phyloP scores from a whole-genome alignment of 208 protist species.

The Crithidia brevicula region DNA sequence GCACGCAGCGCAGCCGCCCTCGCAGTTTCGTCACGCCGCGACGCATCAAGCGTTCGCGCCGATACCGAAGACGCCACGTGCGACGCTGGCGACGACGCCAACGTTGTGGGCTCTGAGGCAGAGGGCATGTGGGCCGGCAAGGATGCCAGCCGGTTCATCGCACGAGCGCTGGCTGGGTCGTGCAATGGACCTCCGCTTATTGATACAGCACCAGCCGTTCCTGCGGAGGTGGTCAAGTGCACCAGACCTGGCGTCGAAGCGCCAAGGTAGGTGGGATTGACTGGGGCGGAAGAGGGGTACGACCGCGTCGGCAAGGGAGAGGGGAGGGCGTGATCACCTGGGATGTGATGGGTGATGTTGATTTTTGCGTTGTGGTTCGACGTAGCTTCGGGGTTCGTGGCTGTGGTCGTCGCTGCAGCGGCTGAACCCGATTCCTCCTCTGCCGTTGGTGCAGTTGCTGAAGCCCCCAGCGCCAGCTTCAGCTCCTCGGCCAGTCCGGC shows the following conservation, averaged over 20 bases:
- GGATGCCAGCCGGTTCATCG: not conserved
- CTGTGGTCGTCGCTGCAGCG: no score
- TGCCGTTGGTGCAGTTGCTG: not conserved
- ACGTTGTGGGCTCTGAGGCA: no score
- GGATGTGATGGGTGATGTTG: not conserved
- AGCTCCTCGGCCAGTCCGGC: constrained; percentile 4
- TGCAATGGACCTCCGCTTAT: no score
- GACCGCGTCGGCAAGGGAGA: not conserved
- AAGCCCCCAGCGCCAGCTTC: not conserved
- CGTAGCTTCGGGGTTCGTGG: not conserved
- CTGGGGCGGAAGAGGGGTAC: constrained; percentile 2
- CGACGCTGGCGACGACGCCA: not conserved
- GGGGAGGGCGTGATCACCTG: not conserved
- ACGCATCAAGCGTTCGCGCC: not conserved
- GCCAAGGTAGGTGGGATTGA: not conserved
- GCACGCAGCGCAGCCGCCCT: not conserved
- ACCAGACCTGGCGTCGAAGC: not conserved
- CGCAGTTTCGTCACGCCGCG: not conserved
- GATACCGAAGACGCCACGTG: not conserved
- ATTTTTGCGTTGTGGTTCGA: not conserved
- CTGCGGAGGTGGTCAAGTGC: not conserved
- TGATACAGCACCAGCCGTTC: not conserved
- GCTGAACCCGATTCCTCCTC: not conserved
- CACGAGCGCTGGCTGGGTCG: constrained; percentile 6
- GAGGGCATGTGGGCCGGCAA: not conserved